Evolutionary conservation across 192 early-diverging fungal genomes (phyloP), one percentile per base, ranked within the genome.

Genomic region (Pilaira anomala): DNA sequence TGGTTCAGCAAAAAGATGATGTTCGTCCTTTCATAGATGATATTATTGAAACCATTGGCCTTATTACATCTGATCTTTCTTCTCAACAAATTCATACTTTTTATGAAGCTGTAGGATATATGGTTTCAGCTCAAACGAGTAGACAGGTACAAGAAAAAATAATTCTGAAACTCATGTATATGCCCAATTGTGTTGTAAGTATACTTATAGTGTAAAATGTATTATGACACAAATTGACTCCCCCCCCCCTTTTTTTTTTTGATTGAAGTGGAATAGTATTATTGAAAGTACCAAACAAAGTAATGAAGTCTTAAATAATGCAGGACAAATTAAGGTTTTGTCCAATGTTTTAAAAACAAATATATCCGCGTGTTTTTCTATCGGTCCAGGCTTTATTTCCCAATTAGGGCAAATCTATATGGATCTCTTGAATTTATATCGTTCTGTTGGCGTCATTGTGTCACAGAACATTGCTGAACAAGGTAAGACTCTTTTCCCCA

Each of bases 91-190:
- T 97, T 48, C 94, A 98, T 78, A 97, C 94, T 3, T 99, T 99
- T 81, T 97, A 96, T 75, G 94, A 97, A 76, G 95, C 96, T 26
- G 90, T 98, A 41, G 97, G 97, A n/a, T 90, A 94, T 71, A 96
- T 99, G 88, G 93, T 99, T 65, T 88, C 93, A 22, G 93, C 96
- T 6, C 95, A 98, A 65, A 78, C 88, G 40, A 91, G 91, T 73
- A 80, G 86, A 45, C 65, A 72, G 44, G 71, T 76, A 11, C 94
- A 96, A 74, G 89, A 92, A 62, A 80, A 88, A 60, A 78, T 97
- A 63, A 93, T 98, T 44, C 62, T 67, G 18, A 88, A 87, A 40
- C 84, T 89, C 28, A 97, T 98, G 95, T 88, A 91, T 59, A 78
- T 89, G 2, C 88, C 94, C n/a, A 97, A 98, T 78, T 75, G 74